Evolutionary conservation across 208 protist species (phyloP).

Genomic region (Leptomonas seymouri): DNA sequence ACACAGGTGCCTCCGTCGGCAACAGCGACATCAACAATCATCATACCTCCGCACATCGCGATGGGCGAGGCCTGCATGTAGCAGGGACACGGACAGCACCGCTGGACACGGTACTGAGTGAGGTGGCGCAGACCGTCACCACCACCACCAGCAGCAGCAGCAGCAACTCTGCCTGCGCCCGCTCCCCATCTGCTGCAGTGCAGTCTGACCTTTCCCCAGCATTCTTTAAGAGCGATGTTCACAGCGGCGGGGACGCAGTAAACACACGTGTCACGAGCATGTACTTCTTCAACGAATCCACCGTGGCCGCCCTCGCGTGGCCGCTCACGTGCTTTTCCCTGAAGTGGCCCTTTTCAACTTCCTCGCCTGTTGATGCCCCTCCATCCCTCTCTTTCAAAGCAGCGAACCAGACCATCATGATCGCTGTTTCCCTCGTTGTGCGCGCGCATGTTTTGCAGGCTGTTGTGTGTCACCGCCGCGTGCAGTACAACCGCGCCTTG

Average conservation of each 20-base stretch:
- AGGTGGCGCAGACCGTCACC: not conserved
- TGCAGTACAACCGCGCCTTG: conserved; percentile 35
- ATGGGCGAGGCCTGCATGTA: no score
- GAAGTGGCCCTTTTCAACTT: conserved; percentile 10
- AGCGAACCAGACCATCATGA: conserved; percentile 30
- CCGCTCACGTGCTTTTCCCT: conserved; percentile 24
- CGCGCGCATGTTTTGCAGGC: conserved; percentile 48
- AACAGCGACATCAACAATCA: no score
- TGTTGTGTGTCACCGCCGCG: conserved; percentile 26
- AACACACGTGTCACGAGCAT: conserved; percentile 10
- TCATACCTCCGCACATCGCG: no score
- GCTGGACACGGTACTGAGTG: not conserved
- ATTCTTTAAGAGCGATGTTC: no score
- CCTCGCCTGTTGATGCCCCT: not conserved
- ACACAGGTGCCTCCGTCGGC: not conserved
- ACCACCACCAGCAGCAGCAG: not conserved
- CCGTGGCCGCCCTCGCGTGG: conserved; percentile 34
- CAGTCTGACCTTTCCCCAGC: not conserved
- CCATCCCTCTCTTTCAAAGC: conserved; percentile 9
- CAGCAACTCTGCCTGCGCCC: not conserved
- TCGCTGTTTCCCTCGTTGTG: conserved; percentile 50
- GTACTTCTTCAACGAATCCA: conserved; percentile 37
- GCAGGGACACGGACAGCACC: no score
- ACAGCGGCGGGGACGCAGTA: not conserved
- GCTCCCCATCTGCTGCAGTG: not conserved